These are phyloP conservation scores for Starmerella stellata DNA, from an alignment of 805 yeast species.

Conservation along the genomic window DNA sequence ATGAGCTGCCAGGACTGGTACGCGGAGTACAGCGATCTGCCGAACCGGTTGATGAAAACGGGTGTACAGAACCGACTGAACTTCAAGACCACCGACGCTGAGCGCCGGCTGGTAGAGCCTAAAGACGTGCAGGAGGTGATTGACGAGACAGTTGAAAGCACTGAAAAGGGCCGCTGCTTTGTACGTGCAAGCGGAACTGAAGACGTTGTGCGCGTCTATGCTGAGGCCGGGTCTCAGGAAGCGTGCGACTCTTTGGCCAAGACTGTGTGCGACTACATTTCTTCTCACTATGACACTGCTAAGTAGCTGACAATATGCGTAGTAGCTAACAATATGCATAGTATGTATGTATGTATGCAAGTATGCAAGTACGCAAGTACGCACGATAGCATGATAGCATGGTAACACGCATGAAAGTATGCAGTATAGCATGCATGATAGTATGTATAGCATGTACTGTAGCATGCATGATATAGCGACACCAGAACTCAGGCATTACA, in stretches of 20 bases:
- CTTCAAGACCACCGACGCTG: slow-evolving; percentile 81
- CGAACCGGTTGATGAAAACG: slow-evolving; percentile 67
- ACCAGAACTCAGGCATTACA: no score
- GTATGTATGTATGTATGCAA: no score
- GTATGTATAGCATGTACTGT: no score
- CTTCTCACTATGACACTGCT: no score
- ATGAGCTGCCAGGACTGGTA: slow-evolving; percentile 61
- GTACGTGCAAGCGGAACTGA: slow-evolving; percentile 97
- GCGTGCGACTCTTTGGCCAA: slow-evolving; percentile 32
- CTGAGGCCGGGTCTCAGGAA: slow-evolving; percentile 50
- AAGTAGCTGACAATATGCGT: no score
- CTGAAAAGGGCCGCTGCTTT: slow-evolving; percentile 56
- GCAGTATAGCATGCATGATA: no score
- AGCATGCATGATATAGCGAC: no score
- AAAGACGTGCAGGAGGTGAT: slow-evolving; percentile 56
- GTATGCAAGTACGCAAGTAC: no score
- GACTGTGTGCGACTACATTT: slow-evolving; percentile 19
- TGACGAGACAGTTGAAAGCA: slow-evolving; percentile 42
- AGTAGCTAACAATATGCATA: no score
- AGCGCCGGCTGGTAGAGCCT: slow-evolving; percentile 62
- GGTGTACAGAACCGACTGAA: slow-evolving; percentile 61
- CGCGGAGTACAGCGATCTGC: slow-evolving; percentile 59
- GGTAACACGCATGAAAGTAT: no score
- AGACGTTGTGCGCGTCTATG: slow-evolving; percentile 89
- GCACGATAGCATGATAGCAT: no score